Base-by-base conservation (phyloP, 2,329 filamentous ascomycete species). In the Colletotrichum caudatum region DNA sequence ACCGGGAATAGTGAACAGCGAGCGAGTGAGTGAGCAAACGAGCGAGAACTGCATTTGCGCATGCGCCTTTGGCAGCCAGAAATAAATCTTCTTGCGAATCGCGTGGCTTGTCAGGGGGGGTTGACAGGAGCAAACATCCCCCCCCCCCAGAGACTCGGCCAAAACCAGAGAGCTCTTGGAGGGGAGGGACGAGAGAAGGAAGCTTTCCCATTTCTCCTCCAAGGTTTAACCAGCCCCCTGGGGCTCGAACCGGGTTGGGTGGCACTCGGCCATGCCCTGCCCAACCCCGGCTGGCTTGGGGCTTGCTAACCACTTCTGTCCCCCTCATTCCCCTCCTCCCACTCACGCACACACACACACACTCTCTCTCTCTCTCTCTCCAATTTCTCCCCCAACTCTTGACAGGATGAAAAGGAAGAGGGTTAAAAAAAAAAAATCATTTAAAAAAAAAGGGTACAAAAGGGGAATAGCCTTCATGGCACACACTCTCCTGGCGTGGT, bases 151-250 rank as follows among this genome's bases (percentile, higher is more conserved):
- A 69, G 67, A 69, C 66, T 51, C 46, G 53, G 56, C 39, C 37
- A 39, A 33, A 50, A 46, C 39, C 54, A 62, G 14, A n/a, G 39
- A 20, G 41, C 39, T 37, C 29, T 60, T 59, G 61, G n/a, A n/a
- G 41, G 20, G 44, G 44, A n/a, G 8, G 12, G 44, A 44, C 16
- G 57, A 53, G 23, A 51, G 7, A 33, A 35, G 51, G 53, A 56
- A 56, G 57, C 51, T 63, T 51, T 58, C 64, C 57, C 60, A 53
- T n/a, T n/a, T n/a, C n/a, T n/a, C n/a, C n/a, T 46, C 29, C 58
- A 68, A 71, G 46, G 51, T 71, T 71, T 64, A 68, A 68, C 69
- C 69, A 64, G 44, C 51, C 69, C 58, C 68, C 64, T 46, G 69
- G 69, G 57, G 64, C 63, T 60, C 53, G 56, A 63, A 37, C 68